phyloP scores from a whole-genome alignment of 192 early-diverging fungal genomes.

The Backusella luteola region DNA sequence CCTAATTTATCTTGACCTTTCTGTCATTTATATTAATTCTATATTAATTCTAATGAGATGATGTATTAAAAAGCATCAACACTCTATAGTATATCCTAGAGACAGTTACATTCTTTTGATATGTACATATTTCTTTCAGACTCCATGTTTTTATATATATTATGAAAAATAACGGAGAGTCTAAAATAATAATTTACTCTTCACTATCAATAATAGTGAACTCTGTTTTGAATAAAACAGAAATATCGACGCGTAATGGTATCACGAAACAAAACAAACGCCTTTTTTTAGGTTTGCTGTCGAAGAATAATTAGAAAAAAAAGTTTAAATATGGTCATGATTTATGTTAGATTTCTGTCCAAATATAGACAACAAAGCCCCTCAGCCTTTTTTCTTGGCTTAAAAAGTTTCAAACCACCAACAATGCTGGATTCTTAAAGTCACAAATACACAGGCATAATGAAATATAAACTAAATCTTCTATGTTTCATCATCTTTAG shows the following conservation, averaged over 20 bases:
- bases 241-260: background rate
- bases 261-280: background rate
- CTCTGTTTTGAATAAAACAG: background rate
- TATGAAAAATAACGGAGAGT: background rate
- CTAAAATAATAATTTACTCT: background rate
- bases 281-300: background rate
- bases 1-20: background rate
- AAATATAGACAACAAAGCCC: background rate
- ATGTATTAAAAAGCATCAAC: background rate
- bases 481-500: too few relatives aligned
- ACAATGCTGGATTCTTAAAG: background rate
- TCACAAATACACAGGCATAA: background rate
- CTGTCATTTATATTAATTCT: background rate
- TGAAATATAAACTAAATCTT: too few relatives aligned
- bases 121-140: background rate
- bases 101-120: background rate
- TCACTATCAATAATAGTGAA: background rate
- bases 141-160: too few relatives aligned
- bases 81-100: background rate
- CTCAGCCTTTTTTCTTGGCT: constrained; percentile 8
- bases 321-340: background rate
- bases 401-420: background rate
- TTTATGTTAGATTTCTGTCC: background rate
- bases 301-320: background rate
- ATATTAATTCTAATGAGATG: too few relatives aligned